These are phyloP conservation scores for Debaryomycetaceae sp. DNA, from an alignment of 1,139 yeast species.

Conservation along the genomic window DNA sequence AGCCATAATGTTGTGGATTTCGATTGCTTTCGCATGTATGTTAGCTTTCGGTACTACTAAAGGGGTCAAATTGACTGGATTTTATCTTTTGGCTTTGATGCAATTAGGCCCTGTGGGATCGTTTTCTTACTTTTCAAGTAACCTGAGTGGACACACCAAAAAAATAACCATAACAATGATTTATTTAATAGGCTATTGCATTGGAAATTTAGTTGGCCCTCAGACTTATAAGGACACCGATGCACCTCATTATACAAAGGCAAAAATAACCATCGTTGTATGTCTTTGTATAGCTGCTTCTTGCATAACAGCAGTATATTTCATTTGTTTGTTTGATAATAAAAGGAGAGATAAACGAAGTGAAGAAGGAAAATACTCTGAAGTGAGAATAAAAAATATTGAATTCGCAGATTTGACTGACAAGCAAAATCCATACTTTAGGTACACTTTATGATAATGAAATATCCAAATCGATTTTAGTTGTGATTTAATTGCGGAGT, in stretches of 20 bases:
- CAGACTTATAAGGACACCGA: slow-evolving; percentile 55
- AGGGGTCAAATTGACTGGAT: slow-evolving; percentile 2
- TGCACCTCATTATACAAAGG: slow-evolving; percentile 52
- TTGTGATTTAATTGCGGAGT: too few species aligned
- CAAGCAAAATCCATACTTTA: slow-evolving; percentile 2
- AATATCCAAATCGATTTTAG: too few species aligned
- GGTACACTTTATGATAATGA: slow-evolving; percentile 1
- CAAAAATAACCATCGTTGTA: slow-evolving; percentile 36
- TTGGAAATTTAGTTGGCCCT: slow-evolving; percentile 71
- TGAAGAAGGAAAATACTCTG: too few species aligned
- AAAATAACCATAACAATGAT: slow-evolving; percentile 58
- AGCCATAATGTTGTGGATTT: too few species aligned
- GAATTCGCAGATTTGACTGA: slow-evolving; percentile 4
- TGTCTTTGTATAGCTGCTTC: slow-evolving; percentile 27
- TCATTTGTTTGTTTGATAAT: slow-evolving; percentile 4
- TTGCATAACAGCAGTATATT: slow-evolving; percentile 2
- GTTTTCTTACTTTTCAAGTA: slow-evolving; percentile 48
- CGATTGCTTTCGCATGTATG: too few species aligned
- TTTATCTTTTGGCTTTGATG: slow-evolving; percentile 11
- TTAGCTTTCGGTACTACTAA: slow-evolving; percentile 1
- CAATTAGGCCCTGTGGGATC: slow-evolving; percentile 47
- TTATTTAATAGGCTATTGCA: slow-evolving; percentile 59
- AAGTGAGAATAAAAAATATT: too few species aligned
- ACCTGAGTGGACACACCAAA: slow-evolving; percentile 71
- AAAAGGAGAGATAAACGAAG: slow-evolving; percentile 4